Evolutionary conservation across 1,284 basidiomycete species (phyloP).

Genomic region (Microbotryum silenes-acaulis): DNA sequence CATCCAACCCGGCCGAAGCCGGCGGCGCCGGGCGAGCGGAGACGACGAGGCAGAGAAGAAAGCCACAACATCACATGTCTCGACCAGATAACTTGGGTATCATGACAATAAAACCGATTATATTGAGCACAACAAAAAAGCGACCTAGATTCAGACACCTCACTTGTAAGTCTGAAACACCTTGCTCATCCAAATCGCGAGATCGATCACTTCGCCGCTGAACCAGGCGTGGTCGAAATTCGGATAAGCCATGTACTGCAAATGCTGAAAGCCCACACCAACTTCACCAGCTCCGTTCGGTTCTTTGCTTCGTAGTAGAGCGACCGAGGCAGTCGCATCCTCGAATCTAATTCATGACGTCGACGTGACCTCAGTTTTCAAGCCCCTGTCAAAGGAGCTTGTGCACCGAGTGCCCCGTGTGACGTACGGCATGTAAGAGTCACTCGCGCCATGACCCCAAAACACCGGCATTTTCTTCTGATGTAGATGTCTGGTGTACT

Average conservation of each 20-base stretch:
- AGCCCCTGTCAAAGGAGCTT: neutral
- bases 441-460: constrained; percentile 22
- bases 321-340: constrained; percentile 15
- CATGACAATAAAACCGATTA: no score
- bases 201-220: neutral
- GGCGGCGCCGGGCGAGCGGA: no score
- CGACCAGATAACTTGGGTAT: no score
- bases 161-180: neutral
- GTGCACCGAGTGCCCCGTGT: no score
- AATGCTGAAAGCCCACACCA: constrained; percentile 9
- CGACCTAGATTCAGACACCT: no score
- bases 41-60: no score
- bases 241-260: constrained; percentile 13
- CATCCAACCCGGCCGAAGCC: no score
- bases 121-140: no score
- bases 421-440: constrained; percentile 16
- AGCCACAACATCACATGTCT: no score
- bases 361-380: neutral
- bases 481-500: constrained; percentile 16
- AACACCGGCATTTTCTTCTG: constrained; percentile 17
- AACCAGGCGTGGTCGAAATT: constrained; percentile 12
- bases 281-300: neutral
- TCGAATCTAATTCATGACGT: neutral
- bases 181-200: neutral
- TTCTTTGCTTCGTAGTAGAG: constrained; percentile 1